Conservation (phyloP, 352 stramenopile species). For the Pythium sukuiense region DNA sequence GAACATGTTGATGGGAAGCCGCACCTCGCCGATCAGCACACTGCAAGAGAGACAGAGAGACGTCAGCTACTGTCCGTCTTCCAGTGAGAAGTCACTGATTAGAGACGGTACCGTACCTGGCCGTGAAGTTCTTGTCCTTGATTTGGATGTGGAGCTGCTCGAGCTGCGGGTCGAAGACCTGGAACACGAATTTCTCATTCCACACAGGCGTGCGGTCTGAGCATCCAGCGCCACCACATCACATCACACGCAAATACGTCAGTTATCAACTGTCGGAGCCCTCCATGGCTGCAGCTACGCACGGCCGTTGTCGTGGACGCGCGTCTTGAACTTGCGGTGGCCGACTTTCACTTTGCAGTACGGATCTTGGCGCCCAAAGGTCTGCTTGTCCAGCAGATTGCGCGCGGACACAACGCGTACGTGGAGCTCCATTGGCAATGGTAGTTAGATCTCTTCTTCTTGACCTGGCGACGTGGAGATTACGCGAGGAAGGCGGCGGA, state of each 20-base stretch:
- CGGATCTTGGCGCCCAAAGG: conserved; percentile 82
- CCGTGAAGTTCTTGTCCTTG: conserved; percentile 86
- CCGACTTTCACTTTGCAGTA: conserved; percentile 76
- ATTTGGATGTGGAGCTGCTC: conserved; percentile 76
- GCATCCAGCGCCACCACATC: too few species aligned
- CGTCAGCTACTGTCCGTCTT: background rate
- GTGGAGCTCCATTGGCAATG: conserved; percentile 62
- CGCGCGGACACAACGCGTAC: conserved; percentile 74
- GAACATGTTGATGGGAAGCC: conserved; percentile 77
- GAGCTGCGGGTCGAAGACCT: conserved; percentile 68
- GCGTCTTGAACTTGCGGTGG: conserved; percentile 65
- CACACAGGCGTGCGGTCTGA: conserved; percentile 73
- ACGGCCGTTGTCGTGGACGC: conserved; percentile 85
- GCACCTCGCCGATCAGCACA: conserved; percentile 70
- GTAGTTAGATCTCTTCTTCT: background rate
- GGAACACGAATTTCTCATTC: conserved; percentile 84
- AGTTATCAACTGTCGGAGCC: too few species aligned
- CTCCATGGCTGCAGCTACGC: too few species aligned
- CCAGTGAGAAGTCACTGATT: background rate
- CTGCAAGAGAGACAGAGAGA: conserved; percentile 23
- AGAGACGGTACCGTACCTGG: conserved; percentile 30
- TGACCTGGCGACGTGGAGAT: background rate
- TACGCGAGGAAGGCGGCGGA: background rate
- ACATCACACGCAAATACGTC: background rate
- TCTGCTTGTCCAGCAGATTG: conserved; percentile 84